These are phyloP conservation scores for Nemania abortiva DNA, from an alignment of 2,329 filamentous ascomycete genomes.

Conservation along the genomic window DNA sequence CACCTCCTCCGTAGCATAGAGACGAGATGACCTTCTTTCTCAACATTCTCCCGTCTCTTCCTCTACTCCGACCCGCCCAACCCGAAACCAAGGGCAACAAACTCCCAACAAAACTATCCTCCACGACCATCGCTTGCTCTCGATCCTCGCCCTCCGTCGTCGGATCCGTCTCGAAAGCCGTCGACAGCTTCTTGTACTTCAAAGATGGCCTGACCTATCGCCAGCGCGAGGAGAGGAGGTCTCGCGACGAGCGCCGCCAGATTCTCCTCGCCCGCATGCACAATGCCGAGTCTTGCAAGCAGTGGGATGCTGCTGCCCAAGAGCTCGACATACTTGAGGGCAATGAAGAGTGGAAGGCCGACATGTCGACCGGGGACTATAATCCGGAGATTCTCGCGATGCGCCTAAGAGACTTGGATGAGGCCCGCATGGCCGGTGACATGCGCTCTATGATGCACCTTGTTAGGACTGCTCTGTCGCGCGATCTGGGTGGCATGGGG, in stretches of 20 bases:
- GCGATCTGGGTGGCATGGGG: slow-evolving; percentile 88
- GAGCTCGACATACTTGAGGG: slow-evolving; percentile 84
- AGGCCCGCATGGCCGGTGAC: slow-evolving; percentile 78
- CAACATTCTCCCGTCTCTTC: slow-evolving; percentile 41
- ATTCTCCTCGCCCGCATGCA: slow-evolving; percentile 74
- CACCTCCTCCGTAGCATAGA: slow-evolving; percentile 6
- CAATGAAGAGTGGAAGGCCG: slow-evolving; percentile 83
- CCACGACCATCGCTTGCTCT: slow-evolving; percentile 4
- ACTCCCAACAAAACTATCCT: not conserved
- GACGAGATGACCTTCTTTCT: slow-evolving; percentile 46
- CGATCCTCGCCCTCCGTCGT: slow-evolving; percentile 18
- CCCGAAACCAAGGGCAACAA: slow-evolving; percentile 13
- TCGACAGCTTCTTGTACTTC: slow-evolving; percentile 59
- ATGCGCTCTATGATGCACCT: slow-evolving; percentile 82
- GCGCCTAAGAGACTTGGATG: slow-evolving; percentile 79
- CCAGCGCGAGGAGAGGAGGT: slow-evolving; percentile 61
- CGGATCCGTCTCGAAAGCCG: slow-evolving; percentile 54
- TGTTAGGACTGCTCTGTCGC: slow-evolving; percentile 81
- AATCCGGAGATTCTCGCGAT: slow-evolving; percentile 75
- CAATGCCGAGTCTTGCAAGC: slow-evolving; percentile 73
- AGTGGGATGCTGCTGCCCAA: slow-evolving; percentile 81
- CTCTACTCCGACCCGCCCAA: slow-evolving; percentile 28
- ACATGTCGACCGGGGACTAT: slow-evolving; percentile 73
- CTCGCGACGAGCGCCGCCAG: slow-evolving; percentile 70
- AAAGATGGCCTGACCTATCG: slow-evolving; percentile 66